Evolutionary conservation across 768 basidiomycete species (phyloP), one percentile per base, ranked within the genome.

Genomic region (Amanita muscaria): DNA sequence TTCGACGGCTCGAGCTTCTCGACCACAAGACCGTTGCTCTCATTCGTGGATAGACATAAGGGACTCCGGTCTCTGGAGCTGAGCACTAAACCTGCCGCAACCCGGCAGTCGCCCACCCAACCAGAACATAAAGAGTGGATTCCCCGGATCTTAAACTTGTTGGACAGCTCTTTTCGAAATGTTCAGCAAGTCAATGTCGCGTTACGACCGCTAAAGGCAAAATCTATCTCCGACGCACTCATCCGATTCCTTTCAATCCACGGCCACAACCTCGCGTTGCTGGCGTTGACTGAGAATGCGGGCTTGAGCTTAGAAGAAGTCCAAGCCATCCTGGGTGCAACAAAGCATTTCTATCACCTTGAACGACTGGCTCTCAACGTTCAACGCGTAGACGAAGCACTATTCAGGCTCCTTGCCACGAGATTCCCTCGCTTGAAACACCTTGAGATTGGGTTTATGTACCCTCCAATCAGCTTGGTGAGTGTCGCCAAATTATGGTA

Each of bases 1-100:
- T 70, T 65, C 40, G 65, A 73, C 33, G 70, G 71, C 5, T 56
- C 53, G 5, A 68, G 72, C 27, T 60, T 75, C 19, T 54, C 62
- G 8, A 56, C 66, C 24, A 61, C 64, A 0, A 27, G 38, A 15
- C 32, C 51, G 7, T 59, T 75, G 15, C 60, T 58, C 11, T 44
- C 23, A 2, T 72, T 73, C 50, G 48, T 75, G 14, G 43, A 53
- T 9, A 60, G 56, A 24, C 71, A 73, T 47, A 48, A 55, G 32
- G 31, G 34, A 6, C 53, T 74, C 40, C 59, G 59, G 39, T 60
- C 62, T 6, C 49, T 75, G 30, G 57, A 56, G 18, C 57, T 75
- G 11, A 56, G 52, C 35, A 62, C 68, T 15, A 21, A 12, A 63
- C 53, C 30, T 57, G 62, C 35, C 59, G 61, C 44, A 49, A 52